phyloP scores from a whole-genome alignment of 2,329 filamentous ascomycete species.

The Geosmithia flava region DNA sequence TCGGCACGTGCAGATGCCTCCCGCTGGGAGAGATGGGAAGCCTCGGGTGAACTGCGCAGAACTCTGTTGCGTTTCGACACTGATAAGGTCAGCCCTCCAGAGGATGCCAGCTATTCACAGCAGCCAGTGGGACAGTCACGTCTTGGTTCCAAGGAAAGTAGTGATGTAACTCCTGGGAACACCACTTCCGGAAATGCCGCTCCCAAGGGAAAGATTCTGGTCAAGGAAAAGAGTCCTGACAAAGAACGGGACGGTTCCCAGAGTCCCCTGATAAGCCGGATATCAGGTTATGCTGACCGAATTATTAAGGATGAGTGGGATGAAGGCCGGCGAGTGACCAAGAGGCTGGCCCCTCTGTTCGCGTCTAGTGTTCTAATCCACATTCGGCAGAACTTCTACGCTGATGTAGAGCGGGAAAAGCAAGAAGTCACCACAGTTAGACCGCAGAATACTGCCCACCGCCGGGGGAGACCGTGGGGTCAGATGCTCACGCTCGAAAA shows the following conservation, averaged over 20 bases:
- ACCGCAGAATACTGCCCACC: constrained; percentile 29
- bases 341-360: constrained; percentile 53
- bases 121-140: neutral
- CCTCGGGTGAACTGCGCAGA: constrained; percentile 22
- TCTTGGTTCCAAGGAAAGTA: neutral
- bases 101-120: neutral
- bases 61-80: neutral
- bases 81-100: neutral
- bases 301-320: constrained; percentile 55
- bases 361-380: constrained; percentile 60
- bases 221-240: constrained; percentile 32
- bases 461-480: constrained; percentile 38
- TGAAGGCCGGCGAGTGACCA: constrained; percentile 48
- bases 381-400: constrained; percentile 55
- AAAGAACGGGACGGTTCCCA: constrained; percentile 62
- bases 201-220: too few species aligned
- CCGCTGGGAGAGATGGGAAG: constrained; percentile 66
- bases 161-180: neutral
- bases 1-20: constrained; percentile 46
- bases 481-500: constrained; percentile 64
- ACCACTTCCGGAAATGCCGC: neutral
- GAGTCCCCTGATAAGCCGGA: constrained; percentile 50
- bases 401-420: constrained; percentile 41
- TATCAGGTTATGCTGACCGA: constrained; percentile 57
- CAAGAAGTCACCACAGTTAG: constrained; percentile 32